Conservation (phyloP, 2,329 filamentous ascomycete genomes). For the Diaporthe amygdali region DNA sequence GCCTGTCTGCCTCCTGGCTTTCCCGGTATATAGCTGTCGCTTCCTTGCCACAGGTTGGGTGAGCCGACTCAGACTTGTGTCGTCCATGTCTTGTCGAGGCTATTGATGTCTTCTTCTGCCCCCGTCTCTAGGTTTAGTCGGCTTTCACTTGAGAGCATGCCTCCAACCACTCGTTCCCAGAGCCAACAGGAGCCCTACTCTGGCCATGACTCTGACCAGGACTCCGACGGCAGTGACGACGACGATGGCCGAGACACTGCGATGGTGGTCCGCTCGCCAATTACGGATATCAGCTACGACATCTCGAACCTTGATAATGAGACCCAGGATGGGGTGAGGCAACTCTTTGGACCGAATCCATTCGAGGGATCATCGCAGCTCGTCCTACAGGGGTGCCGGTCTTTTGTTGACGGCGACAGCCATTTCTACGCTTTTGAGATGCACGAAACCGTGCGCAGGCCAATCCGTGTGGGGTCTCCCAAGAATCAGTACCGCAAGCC, state of each 20-base stretch:
- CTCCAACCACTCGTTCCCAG: slow-evolving; percentile 39
- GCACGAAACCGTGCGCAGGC: slow-evolving; percentile 59
- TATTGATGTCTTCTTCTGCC: slow-evolving; percentile 36
- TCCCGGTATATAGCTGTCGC: neutral
- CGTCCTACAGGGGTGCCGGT: slow-evolving; percentile 54
- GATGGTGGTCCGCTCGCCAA: slow-evolving; percentile 35
- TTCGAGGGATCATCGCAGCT: slow-evolving; percentile 51
- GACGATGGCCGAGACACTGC: slow-evolving; percentile 31
- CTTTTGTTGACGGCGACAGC: slow-evolving; percentile 39
- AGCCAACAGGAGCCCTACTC: slow-evolving; percentile 32
- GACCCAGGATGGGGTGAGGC: slow-evolving; percentile 45
- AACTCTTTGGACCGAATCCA: slow-evolving; percentile 42
- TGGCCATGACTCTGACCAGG: slow-evolving; percentile 21
- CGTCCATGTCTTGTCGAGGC: neutral
- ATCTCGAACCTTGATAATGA: slow-evolving; percentile 44
- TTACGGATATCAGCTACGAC: slow-evolving; percentile 43
- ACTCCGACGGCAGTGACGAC: slow-evolving; percentile 31
- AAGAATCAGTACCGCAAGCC: slow-evolving; percentile 46
- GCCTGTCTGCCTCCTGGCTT: neutral
- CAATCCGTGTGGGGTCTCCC: slow-evolving; percentile 52
- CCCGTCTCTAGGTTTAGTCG: slow-evolving; percentile 42
- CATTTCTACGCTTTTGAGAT: slow-evolving; percentile 61
- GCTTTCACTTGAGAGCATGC: slow-evolving; percentile 48
- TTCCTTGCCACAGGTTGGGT: neutral
- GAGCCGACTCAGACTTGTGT: neutral